Percentiles rank a stretch among this genome's conserved stretches.
Evolutionary conservation across 1,284 basidiomycete genomes (phyloP).

Genomic region (Tilletia horrida): DNA sequence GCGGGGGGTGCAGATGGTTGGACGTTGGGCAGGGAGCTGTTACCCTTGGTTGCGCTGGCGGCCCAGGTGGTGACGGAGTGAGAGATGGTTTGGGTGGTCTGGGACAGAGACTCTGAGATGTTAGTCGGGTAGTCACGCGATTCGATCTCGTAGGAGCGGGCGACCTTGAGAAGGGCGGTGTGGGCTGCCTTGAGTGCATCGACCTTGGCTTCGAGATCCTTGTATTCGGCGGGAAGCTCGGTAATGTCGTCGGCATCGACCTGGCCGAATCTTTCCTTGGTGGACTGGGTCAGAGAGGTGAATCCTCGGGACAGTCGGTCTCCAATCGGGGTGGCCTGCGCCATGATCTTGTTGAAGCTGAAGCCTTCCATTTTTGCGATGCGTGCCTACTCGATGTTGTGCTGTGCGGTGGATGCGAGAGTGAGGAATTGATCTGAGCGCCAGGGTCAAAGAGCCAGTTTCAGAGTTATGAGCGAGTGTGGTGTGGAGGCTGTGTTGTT

Average conservation of each 20-base stretch:
- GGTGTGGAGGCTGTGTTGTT: too few relatives aligned
- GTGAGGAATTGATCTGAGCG: neutral
- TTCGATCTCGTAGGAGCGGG: constrained; percentile 46
- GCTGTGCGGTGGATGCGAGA: neutral
- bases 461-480: too few relatives aligned
- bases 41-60: constrained; percentile 74
- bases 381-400: neutral
- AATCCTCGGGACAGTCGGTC: constrained; percentile 7
- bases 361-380: neutral
- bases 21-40: constrained; percentile 64
- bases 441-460: too few relatives aligned
- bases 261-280: constrained; percentile 77
- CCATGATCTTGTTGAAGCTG: constrained; percentile 19
- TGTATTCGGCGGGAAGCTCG: constrained; percentile 78
- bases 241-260: constrained; percentile 89
- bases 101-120: constrained; percentile 60
- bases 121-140: constrained; percentile 54
- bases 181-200: constrained; percentile 80
- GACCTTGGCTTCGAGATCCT: constrained; percentile 86
- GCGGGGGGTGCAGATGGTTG: constrained; percentile 62
- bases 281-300: constrained; percentile 34
- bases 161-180: constrained; percentile 69
- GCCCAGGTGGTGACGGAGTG: constrained; percentile 80
- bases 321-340: neutral
- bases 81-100: constrained; percentile 63